Evolutionary conservation across 2,329 filamentous ascomycete genomes (phyloP), one percentile per base, ranked within the genome.

Genomic region (Periglandula ipomoeae): DNA sequence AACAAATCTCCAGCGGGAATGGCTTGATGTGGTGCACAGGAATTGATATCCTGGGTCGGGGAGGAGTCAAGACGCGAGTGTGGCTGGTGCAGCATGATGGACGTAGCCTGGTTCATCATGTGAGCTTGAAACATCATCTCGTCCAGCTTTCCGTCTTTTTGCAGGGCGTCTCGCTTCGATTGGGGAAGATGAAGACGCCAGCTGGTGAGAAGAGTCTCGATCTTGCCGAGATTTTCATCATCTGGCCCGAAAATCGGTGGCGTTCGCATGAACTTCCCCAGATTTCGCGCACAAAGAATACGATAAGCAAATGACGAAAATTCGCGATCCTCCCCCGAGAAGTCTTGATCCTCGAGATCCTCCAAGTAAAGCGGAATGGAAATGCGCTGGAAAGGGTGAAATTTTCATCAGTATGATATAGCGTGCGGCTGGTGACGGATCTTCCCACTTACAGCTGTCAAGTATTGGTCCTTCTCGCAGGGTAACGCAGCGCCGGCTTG

Each of bases 81-180:
- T 8, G 87, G 87, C 55, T 90, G 84, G 61, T 93, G 87, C 17
- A 93, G 75, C 55, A 89, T 79, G 57, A 93, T 87, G 1, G 82
- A 76, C 52, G 76, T 79, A 6, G 76, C 75, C 53, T 79, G 69
- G 27, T 70, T 76, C 58, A 95, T 87, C 80, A 94, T 91, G 53
- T 87, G 84, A 1, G 87, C 89, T 63, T 94, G 88, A 68, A 95
- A 95, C 66, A 95, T 82, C 77, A 95, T 85, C 66, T 95, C 88
- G 62, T 96, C 90, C 10, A 90, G 73, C 47, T 81, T 76, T 27
- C 87, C 84, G 56, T 84, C 79, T 53, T 78, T 76, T 51, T 81
- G 78, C 47, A 94, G 70, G 15, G 87, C 74, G 52, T 87, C 79
- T 48, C 75, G 74, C 67, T 94, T 94, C 13, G 74, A 74, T 15